Evolutionary conservation across 441 rosid species (phyloP).

Genomic region (Isatis lusitanica): DNA sequence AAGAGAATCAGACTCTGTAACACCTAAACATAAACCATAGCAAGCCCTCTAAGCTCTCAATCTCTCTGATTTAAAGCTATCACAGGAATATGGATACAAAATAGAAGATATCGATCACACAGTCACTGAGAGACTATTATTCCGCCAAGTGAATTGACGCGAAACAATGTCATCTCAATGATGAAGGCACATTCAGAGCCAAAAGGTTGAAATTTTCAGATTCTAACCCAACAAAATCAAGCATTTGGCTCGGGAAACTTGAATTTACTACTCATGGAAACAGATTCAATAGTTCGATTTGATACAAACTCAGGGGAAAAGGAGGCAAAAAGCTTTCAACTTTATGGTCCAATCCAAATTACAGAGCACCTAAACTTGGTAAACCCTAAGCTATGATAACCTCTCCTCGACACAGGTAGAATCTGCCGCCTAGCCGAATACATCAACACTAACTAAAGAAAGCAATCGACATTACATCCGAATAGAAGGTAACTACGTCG

Average conservation of each 20-base stretch:
- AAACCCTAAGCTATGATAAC: constrained; percentile 19
- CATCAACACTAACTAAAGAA: neutral
- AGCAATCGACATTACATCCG: neutral
- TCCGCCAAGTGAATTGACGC: neutral
- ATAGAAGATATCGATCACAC: neutral
- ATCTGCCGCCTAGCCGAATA: constrained; percentile 7
- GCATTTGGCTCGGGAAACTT: constrained; percentile 6
- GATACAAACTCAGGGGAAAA: neutral
- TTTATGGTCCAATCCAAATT: constrained; percentile 1
- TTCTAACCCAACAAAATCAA: neutral
- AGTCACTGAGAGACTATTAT: neutral
- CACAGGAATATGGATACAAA: neutral
- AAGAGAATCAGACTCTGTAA: neutral
- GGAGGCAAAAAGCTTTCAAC: constrained; percentile 10
- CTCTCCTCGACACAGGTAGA: neutral
- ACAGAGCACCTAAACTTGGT: neutral
- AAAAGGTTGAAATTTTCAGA: neutral
- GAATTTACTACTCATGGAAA: neutral
- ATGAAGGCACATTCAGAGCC: constrained; percentile 7
- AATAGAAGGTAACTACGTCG: neutral
- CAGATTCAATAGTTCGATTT: neutral
- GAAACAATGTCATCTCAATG: neutral
- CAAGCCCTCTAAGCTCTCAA: neutral
- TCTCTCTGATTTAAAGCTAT: neutral
- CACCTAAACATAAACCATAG: neutral